phyloP scores from a whole-genome alignment of 768 basidiomycete species.

The Phylloporus arenicola region DNA sequence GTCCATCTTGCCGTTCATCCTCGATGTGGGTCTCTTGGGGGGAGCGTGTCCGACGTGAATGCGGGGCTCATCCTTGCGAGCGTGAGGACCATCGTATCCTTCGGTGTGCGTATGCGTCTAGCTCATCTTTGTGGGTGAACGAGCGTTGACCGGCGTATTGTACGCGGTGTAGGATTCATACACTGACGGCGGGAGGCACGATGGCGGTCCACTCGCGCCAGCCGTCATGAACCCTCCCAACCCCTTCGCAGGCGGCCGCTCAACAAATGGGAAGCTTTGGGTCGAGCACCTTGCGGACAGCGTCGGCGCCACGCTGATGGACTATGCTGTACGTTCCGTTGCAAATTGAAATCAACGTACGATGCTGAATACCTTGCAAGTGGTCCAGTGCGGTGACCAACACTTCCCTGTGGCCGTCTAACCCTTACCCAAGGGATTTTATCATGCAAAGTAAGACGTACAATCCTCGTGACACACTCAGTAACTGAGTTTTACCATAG shows the following conservation, averaged over 20 bases:
- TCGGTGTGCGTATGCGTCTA: constrained; percentile 35
- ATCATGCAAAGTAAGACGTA: constrained; percentile 39
- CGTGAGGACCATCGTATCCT: constrained; percentile 47
- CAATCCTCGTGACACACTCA: neutral
- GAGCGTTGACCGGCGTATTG: neutral
- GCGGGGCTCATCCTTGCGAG: constrained; percentile 37
- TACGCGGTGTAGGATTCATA: constrained; percentile 38
- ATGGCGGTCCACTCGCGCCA: constrained; percentile 40
- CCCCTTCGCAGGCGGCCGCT: constrained; percentile 45
- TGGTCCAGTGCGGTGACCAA: constrained; percentile 43
- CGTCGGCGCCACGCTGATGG: constrained; percentile 38
- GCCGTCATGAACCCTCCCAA: constrained; percentile 39
- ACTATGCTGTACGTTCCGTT: constrained; percentile 42
- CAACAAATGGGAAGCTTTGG: constrained; percentile 49
- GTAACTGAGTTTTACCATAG: constrained; percentile 20
- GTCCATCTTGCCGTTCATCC: constrained; percentile 45
- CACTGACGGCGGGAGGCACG: constrained; percentile 44
- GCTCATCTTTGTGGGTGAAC: neutral
- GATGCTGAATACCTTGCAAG: constrained; percentile 11
- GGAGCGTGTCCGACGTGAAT: constrained; percentile 42
- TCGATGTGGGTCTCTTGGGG: constrained; percentile 38
- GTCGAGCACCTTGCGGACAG: constrained; percentile 40
- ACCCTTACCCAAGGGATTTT: constrained; percentile 43
- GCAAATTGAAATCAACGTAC: neutral
- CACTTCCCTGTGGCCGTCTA: constrained; percentile 47